phyloP scores from a whole-genome alignment of 2,329 filamentous ascomycete species.

The Cladobotryum protrusum region DNA sequence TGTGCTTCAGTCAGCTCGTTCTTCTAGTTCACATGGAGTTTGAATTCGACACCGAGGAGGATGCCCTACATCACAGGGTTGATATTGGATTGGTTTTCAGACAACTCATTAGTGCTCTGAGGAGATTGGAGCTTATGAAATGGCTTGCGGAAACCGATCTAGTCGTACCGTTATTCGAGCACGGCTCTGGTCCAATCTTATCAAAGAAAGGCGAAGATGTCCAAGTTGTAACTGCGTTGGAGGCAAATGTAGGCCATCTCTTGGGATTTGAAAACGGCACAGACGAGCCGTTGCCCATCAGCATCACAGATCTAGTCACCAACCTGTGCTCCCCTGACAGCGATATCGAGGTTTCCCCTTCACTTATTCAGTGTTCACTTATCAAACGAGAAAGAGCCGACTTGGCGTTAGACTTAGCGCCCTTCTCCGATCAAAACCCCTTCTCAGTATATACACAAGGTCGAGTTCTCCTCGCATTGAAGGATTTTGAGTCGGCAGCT shows the following conservation, averaged over 20 bases:
- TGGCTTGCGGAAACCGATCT: conserved; percentile 61
- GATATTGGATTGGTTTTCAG: conserved; percentile 65
- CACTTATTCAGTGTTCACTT: conserved; percentile 56
- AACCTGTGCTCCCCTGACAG: conserved; percentile 60
- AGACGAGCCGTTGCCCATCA: conserved; percentile 47
- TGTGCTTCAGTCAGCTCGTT: conserved; percentile 76
- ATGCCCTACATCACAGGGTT: conserved; percentile 53
- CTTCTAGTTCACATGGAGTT: conserved; percentile 82
- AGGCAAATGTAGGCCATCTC: conserved; percentile 56
- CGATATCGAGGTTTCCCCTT: conserved; percentile 57
- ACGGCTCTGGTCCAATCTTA: conserved; percentile 24
- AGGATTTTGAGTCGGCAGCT: conserved; percentile 67
- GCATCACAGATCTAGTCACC: conserved; percentile 60
- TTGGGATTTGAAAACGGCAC: conserved; percentile 51
- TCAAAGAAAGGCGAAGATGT: conserved; percentile 41
- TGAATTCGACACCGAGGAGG: conserved; percentile 68
- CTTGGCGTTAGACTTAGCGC: conserved; percentile 50
- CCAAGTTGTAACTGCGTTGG: conserved; percentile 51
- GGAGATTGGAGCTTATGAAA: conserved; percentile 64
- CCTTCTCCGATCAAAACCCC: conserved; percentile 50
- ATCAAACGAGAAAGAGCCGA: conserved; percentile 55
- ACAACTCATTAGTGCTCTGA: conserved; percentile 63
- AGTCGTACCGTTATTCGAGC: conserved; percentile 39
- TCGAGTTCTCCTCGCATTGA: conserved; percentile 66
- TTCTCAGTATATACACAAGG: conserved; percentile 80